Evolutionary conservation across 257 asterid species (phyloP).

Genomic region (Nicotiana tomentosiformis): DNA sequence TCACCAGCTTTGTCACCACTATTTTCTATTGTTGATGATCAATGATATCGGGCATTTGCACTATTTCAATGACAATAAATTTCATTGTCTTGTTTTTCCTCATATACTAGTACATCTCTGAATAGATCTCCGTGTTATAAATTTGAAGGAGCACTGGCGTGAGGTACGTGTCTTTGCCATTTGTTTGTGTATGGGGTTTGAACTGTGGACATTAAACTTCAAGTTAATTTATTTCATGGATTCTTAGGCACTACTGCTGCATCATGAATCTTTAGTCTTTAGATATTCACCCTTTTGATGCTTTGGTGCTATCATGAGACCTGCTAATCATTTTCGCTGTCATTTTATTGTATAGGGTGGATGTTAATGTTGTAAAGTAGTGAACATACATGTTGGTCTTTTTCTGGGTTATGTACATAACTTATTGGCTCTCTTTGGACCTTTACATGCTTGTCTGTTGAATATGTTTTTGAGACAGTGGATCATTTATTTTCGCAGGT

Average conservation of each 20-base stretch:
- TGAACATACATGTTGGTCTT: neutral
- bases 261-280: neutral
- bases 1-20: neutral
- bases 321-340: neutral
- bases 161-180: neutral
- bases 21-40: neutral
- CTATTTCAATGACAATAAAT: neutral
- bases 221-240: neutral
- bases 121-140: neutral
- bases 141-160: neutral
- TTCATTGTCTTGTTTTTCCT: neutral
- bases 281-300: neutral
- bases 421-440: neutral
- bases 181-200: neutral
- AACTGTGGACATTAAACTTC: neutral
- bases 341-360: neutral
- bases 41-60: neutral
- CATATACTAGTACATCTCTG: neutral
- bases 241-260: neutral
- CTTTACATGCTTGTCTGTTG: neutral
- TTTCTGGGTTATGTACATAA: neutral
- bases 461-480: neutral
- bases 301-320: neutral
- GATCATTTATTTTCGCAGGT: constrained; percentile 35
- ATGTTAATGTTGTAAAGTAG: neutral